Evolutionary conservation across 441 rosid species (phyloP), one percentile per base, ranked within the genome.

Genomic region (California macrophylla): DNA sequence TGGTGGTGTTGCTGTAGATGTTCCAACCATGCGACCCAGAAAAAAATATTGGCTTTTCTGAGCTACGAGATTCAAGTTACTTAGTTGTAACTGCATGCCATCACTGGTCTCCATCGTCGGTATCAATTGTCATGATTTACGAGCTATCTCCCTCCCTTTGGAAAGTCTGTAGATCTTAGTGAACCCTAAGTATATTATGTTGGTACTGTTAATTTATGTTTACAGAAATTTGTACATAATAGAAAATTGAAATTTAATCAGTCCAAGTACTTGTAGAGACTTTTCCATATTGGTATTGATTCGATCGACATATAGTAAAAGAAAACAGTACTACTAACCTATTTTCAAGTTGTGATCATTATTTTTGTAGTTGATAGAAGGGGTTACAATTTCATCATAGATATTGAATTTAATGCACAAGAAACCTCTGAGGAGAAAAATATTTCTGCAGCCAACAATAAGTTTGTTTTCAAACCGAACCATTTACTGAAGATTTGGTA

Each of bases 21-120:
- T 90, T 76, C 98, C 98, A 2, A 79, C 84, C 16, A 79, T 85
- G 78, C 79, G 70, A 26, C 82, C 86, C 3, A 87, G 78, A 66
- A 91, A 71, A 76, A 89, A 80, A 84, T 86, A 91, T 73, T 93
- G 98, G 97, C 90, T 91, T 25, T 90, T 93, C 79, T 90, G 58
- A 47, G 54, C 21, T 38, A 9, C 9, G 45, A 38, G 13, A 40
- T 40, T 40, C n/a, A 40, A 40, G 3, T 40, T 40, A 40, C 36
- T 32, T 32, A 4, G 36, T 2, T 4, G 6, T 32, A 4, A 2
- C n/a, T n/a, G n/a, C 36, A 32, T 2, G 5, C 5, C 36, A 4
- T n/a, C n/a, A 29, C 32, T 29, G 32, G 45, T 8, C 45, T 8
- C 4, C 45, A 38, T 9, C 45, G 13, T 13, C 13, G 45, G 30